A percentile compares a stretch with the other conserved stretches of the same genome.
Conservation (phyloP, 73 alveolate species). For the Paramecium pentaurelia region DNA sequence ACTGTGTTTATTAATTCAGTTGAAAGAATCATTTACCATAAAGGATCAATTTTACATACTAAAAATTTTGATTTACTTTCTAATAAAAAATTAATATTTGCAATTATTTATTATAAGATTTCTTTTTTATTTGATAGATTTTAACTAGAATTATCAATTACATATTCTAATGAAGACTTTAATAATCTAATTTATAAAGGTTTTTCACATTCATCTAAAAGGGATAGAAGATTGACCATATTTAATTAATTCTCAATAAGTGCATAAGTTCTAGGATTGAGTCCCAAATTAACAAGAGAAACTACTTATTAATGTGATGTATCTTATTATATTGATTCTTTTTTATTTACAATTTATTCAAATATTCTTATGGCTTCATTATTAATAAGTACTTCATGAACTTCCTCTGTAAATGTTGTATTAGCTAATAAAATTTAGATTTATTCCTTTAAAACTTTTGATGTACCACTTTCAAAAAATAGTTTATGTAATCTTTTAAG, state of each 20-base stretch:
- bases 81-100: not conserved
- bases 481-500: constrained; percentile 50
- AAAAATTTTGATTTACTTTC: constrained; percentile 21
- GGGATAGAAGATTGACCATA: constrained; percentile 20
- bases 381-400: constrained; percentile 55
- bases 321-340: constrained; percentile 31
- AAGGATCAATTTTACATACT: constrained; percentile 40
- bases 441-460: constrained; percentile 25
- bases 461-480: constrained; percentile 29
- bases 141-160: constrained; percentile 33
- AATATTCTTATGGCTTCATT: constrained; percentile 48
- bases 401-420: constrained; percentile 58
- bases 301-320: constrained; percentile 44
- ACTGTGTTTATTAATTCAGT: constrained; percentile 11
- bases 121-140: constrained; percentile 7
- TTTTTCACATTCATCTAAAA: constrained; percentile 57
- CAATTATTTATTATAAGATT: not conserved
- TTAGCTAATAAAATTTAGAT: constrained; percentile 51
- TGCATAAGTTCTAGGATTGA: constrained; percentile 46
- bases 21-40: constrained; percentile 29
- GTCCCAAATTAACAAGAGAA: constrained; percentile 49
- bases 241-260: constrained; percentile 32
- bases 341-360: constrained; percentile 52
- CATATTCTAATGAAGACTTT: constrained; percentile 39
- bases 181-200: constrained; percentile 55